Evolutionary conservation across 257 asterid species (phyloP).

Genomic region (Paulownia fortunei): DNA sequence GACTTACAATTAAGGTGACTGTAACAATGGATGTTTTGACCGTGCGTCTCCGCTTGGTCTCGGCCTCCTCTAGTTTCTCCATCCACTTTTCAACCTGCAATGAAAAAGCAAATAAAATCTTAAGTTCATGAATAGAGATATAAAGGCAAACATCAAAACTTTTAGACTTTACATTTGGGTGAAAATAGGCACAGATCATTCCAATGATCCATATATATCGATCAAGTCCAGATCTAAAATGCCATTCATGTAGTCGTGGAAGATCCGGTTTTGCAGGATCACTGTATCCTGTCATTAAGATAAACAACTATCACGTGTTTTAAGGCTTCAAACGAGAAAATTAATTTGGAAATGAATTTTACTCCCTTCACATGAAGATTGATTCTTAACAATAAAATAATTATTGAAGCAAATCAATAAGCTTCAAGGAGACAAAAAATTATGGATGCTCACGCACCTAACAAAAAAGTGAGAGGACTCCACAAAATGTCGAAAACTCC

Average conservation of each 20-base stretch:
- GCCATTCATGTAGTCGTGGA: constrained; percentile 85
- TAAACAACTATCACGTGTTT: constrained; percentile 34
- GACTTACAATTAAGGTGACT: constrained; percentile 53
- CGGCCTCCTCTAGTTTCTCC: constrained; percentile 89
- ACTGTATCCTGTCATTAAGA: constrained; percentile 55
- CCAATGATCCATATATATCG: constrained; percentile 90
- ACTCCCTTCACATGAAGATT: constrained; percentile 1
- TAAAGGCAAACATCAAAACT: not conserved
- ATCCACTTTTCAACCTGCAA: constrained; percentile 84
- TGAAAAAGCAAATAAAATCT: constrained; percentile 21
- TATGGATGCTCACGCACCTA: constrained; percentile 52
- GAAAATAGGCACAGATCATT: constrained; percentile 84
- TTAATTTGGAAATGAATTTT: not conserved
- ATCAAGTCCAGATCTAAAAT: constrained; percentile 91
- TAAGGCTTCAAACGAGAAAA: constrained; percentile 13
- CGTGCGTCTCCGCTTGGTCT: constrained; percentile 60
- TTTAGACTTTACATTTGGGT: constrained; percentile 66
- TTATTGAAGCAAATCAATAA: not conserved
- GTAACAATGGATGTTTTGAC: constrained; percentile 62
- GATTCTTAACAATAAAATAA: not conserved
- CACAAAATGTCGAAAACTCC: constrained; percentile 76
- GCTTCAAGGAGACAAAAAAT: constrained; percentile 15
- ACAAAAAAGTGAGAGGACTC: constrained; percentile 63
- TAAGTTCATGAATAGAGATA: constrained; percentile 20
- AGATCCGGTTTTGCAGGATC: constrained; percentile 88